phyloP scores from a whole-genome alignment of 345 rosid genomes.

The Barbarea vulgaris region DNA sequence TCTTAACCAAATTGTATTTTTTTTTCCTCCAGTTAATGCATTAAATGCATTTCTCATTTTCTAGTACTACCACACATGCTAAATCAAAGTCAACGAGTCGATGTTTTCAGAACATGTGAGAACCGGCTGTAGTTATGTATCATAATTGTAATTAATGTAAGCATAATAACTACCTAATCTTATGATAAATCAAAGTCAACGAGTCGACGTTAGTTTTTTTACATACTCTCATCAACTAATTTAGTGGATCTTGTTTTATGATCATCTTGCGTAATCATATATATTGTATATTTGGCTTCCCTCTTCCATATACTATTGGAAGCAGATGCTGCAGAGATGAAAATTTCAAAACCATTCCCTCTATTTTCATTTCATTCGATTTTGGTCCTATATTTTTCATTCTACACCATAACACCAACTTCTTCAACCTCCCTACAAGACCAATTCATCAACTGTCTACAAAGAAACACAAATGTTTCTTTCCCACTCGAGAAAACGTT shows the following conservation, averaged over 20 bases:
- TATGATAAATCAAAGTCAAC: too few relatives aligned
- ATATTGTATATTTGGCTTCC: background rate
- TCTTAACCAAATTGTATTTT: background rate
- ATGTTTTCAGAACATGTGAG: background rate
- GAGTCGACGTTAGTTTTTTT: too few relatives aligned
- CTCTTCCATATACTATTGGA: background rate
- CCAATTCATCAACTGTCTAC: constrained; percentile 44
- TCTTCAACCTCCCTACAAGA: constrained; percentile 34
- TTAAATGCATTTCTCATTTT: background rate
- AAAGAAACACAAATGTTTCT: constrained; percentile 36
- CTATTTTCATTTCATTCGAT: constrained; percentile 8
- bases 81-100: too few relatives aligned
- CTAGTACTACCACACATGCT: background rate
- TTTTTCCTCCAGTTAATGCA: too few relatives aligned
- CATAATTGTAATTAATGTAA: background rate
- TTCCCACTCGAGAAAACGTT: constrained; percentile 31
- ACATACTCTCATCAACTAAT: background rate
- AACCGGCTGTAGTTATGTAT: background rate
- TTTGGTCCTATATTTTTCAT: constrained; percentile 22
- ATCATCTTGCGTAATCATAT: background rate
- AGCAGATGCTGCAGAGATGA: background rate
- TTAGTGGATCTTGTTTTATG: background rate
- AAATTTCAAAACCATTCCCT: background rate
- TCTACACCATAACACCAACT: constrained; percentile 5
- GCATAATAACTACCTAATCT: background rate